These are phyloP conservation scores for Ceratorhiza oryzae-sativae DNA, from an alignment of 1,284 basidiomycete species.

Conservation along the genomic window DNA sequence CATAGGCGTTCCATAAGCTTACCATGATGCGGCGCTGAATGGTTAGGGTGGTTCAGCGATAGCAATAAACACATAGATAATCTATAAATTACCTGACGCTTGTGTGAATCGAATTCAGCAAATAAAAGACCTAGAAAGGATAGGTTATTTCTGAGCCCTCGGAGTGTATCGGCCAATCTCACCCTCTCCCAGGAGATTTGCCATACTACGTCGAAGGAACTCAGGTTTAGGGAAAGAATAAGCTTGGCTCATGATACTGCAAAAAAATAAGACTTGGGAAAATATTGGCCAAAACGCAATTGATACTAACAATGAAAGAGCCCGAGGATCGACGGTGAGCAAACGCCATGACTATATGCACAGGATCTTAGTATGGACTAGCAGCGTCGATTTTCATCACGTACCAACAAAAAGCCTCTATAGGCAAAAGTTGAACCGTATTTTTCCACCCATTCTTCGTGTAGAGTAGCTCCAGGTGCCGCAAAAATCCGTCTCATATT, in stretches of 20 bases:
- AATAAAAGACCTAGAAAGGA: slow-evolving; percentile 4
- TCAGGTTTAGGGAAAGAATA: slow-evolving; percentile 17
- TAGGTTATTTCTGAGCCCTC: neutral
- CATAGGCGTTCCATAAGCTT: neutral
- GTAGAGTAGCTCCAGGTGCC: neutral
- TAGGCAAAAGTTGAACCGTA: slow-evolving; percentile 35
- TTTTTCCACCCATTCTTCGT: slow-evolving; percentile 29
- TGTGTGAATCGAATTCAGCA: slow-evolving; percentile 24
- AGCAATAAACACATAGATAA: neutral
- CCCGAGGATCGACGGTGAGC: slow-evolving; percentile 22
- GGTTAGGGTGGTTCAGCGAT: neutral
- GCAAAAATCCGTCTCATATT: slow-evolving; percentile 19
- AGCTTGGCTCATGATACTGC: slow-evolving; percentile 1
- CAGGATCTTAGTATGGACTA: neutral
- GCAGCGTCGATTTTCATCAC: neutral
- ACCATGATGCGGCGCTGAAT: slow-evolving; percentile 42
- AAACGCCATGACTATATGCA: slow-evolving; percentile 4
- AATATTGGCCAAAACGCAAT: neutral
- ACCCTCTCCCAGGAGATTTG: slow-evolving; percentile 40
- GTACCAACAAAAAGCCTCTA: slow-evolving; percentile 27
- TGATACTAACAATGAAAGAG: slow-evolving; percentile 24
- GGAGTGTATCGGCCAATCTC: neutral
- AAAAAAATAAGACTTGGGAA: neutral
- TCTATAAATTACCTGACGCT: slow-evolving; percentile 6
- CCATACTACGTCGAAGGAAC: neutral